These are phyloP conservation scores for Pseudocercospora ulei DNA, from an alignment of 2,329 filamentous ascomycete species.

Conservation along the genomic window DNA sequence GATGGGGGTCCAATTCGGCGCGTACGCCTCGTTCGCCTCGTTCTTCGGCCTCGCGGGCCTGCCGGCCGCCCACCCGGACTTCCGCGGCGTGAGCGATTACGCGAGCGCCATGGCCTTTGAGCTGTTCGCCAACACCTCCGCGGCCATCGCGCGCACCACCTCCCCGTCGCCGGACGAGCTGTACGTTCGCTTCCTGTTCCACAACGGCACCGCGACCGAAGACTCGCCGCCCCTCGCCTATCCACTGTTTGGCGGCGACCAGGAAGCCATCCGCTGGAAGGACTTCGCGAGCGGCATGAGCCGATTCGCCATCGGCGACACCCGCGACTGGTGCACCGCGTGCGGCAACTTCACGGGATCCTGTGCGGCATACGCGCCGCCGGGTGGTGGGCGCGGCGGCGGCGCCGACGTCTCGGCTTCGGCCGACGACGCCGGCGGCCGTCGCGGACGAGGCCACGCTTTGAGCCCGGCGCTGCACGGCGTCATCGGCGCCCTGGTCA, in stretches of 20 bases:
- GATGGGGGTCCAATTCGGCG: conserved; percentile 50
- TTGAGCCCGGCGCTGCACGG: conserved; percentile 66
- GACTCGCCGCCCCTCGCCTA: conserved; percentile 44
- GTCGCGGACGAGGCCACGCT: conserved; percentile 36
- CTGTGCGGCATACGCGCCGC: conserved; percentile 47
- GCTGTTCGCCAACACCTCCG: conserved; percentile 47
- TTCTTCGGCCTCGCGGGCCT: conserved; percentile 53
- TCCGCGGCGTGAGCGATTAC: conserved; percentile 73
- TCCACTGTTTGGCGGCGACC: conserved; percentile 51
- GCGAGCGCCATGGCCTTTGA: conserved; percentile 75
- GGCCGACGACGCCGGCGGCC: conserved; percentile 26
- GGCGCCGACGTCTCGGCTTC: conserved; percentile 17
- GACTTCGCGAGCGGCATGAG: conserved; percentile 56
- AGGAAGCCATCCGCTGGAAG: conserved; percentile 54
- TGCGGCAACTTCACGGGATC: conserved; percentile 64
- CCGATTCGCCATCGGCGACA: conserved; percentile 57
- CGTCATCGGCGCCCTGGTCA: conserved; percentile 65
- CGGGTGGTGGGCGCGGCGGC: conserved; percentile 6
- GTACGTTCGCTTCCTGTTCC: conserved; percentile 53
- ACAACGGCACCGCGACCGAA: conserved; percentile 49
- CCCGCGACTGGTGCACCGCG: conserved; percentile 59
- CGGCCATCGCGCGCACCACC: conserved; percentile 37
- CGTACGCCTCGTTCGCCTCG: conserved; percentile 52
- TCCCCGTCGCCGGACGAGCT: conserved; percentile 40
- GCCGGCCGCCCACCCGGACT: conserved; percentile 47